Base-by-base conservation (phyloP, 495 filamentous ascomycete genomes). In the Penicillium samsonianum region DNA sequence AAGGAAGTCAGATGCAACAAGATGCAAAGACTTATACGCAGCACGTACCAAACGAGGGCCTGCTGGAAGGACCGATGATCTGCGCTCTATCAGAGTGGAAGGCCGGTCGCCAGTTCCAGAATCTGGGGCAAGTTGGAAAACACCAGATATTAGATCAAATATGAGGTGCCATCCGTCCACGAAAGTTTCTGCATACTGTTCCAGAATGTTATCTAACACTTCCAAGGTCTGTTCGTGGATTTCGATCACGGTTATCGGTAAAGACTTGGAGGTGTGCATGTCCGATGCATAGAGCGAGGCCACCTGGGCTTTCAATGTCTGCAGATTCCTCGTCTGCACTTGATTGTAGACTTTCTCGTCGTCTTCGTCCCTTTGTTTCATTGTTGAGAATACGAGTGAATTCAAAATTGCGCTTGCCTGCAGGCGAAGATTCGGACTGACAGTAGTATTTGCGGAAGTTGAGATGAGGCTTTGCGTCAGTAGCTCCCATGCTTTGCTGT, bases 1-100 rank as follows among this genome's bases (percentile, higher is more conserved):
- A 8, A 98, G 74, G 62, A 97, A 98, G 68, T 98, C 94, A 4
- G 94, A 96, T 63, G 92, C 96, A 38, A 98, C 88, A 6, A 98
- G 84, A 64, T 98, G 92, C 16, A 96, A 67, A 26, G 92, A 94
- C 51, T 83, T 86, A 65, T 98, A 98, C 0, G 92, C 89, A 17
- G 90, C 86, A 41, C 90, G 83, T 45, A 95, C 87, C 8, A 98
- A 80, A 47, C 84, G 86, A 55, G 84, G 77, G 6, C 91, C 92
- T 30, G 83, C 82, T 23, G 85, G 83, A 42, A 71, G 55, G 26
- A 67, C 62, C 11, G 67, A 64, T 38, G 50, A 57, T 28, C 66
- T 70, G 52, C 69, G 64, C 42, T 68, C 63, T 20, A 57, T 59
- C 17, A 35, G 20, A 8, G 46, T 23, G 41, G 51, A 46, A 41